phyloP scores from a whole-genome alignment of 345 rosid species.

The Carallia pectinifolia region DNA sequence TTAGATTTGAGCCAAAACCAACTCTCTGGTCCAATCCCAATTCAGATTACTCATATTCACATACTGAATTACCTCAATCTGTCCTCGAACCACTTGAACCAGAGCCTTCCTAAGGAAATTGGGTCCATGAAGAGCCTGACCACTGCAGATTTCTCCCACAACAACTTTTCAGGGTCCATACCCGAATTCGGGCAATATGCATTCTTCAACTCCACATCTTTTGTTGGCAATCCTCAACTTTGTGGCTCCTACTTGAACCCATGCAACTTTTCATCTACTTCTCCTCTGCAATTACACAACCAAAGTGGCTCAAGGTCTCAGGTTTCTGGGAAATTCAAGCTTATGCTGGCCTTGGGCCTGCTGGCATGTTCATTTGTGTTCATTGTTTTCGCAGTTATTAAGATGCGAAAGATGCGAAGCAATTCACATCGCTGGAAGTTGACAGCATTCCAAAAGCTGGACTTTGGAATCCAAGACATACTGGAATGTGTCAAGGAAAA shows the following conservation, averaged over 20 bases:
- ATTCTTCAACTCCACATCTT: constrained; percentile 55
- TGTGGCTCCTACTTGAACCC: constrained; percentile 46
- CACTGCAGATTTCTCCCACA: constrained; percentile 63
- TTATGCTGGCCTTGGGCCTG: constrained; percentile 55
- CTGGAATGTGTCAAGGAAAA: constrained; percentile 63
- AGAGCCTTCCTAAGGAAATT: constrained; percentile 43
- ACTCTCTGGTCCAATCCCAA: constrained; percentile 59
- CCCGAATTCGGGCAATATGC: constrained; percentile 62
- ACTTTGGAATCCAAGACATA: constrained; percentile 45
- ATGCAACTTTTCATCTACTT: constrained; percentile 35
- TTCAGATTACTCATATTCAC: constrained; percentile 39
- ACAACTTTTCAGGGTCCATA: constrained; percentile 53
- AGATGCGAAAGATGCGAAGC: constrained; percentile 42
- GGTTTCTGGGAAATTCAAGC: constrained; percentile 39
- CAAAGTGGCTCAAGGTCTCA: constrained; percentile 24
- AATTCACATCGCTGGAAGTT: constrained; percentile 47
- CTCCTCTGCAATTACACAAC: constrained; percentile 7
- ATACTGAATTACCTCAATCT: constrained; percentile 59
- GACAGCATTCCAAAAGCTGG: constrained; percentile 66
- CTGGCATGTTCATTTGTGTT: constrained; percentile 46
- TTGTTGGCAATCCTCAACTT: constrained; percentile 58
- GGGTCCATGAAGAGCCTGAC: constrained; percentile 63
- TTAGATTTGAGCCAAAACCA: constrained; percentile 70
- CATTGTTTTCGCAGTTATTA: constrained; percentile 45
- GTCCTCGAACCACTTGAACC: constrained; percentile 54